Conservation (phyloP, 108 stramenopile species). For the Craspedostauros australis region DNA sequence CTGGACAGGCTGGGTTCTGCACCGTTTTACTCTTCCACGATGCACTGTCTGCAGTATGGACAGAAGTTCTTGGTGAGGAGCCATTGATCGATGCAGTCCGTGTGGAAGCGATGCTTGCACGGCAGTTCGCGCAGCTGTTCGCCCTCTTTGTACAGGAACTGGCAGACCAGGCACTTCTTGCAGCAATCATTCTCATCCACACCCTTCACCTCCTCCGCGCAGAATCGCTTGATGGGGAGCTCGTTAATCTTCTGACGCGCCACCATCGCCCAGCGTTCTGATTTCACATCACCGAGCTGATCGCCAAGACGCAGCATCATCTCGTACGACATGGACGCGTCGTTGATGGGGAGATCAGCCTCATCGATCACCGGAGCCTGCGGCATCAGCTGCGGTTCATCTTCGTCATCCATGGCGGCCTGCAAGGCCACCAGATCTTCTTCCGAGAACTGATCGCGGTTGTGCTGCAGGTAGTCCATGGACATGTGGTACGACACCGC, state of each 20-base stretch:
- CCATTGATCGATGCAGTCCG: conserved; percentile 89
- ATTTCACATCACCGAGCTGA: conserved; percentile 77
- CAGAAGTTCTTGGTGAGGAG: conserved; percentile 76
- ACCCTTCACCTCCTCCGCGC: conserved; percentile 22
- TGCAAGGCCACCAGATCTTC: conserved; percentile 79
- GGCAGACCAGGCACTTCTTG: conserved; percentile 86
- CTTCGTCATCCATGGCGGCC: conserved; percentile 71
- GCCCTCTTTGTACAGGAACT: conserved; percentile 68
- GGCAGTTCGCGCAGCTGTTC: conserved; percentile 67
- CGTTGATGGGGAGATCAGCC: conserved; percentile 26
- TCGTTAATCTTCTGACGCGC: conserved; percentile 50
- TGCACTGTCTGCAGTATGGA: conserved; percentile 81
- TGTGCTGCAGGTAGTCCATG: conserved; percentile 48
- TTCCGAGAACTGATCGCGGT: conserved; percentile 57
- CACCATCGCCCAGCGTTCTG: conserved; percentile 71
- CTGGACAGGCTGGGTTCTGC: not conserved
- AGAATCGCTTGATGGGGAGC: conserved; percentile 41
- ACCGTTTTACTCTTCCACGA: conserved; percentile 22
- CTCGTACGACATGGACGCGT: conserved; percentile 51
- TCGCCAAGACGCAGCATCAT: conserved; percentile 68
- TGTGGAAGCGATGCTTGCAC: conserved; percentile 86
- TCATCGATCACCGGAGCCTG: conserved; percentile 20
- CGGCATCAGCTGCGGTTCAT: conserved; percentile 22
- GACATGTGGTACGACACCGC: conserved; percentile 49
- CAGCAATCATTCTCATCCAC: conserved; percentile 65